A percentile compares a stretch with the other conserved stretches of the same genome.
These are phyloP conservation scores for Apiotrichum sp. DNA, from an alignment of 1,284 basidiomycete species.

Conservation along the genomic window DNA sequence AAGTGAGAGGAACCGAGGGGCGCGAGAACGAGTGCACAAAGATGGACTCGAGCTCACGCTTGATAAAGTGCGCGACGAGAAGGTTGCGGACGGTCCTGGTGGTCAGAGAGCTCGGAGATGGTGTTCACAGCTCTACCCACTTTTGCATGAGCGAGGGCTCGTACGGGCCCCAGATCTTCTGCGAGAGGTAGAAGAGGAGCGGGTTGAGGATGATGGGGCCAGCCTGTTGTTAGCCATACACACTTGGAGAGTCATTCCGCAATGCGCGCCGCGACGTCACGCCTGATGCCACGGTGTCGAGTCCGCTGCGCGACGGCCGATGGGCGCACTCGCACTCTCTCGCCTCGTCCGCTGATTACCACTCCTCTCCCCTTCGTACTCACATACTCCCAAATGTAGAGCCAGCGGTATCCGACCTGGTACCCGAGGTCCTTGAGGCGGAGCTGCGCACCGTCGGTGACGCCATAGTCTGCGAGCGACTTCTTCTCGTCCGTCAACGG, in stretches of 20 bases:
- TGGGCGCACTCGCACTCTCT: too few species aligned
- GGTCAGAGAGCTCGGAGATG: neutral
- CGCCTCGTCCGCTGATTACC: neutral
- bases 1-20: conserved; percentile 82
- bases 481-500: conserved; percentile 60
- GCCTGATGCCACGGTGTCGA: too few species aligned
- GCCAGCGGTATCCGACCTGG: conserved; percentile 77
- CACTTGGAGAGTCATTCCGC: too few species aligned
- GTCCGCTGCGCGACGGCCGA: too few species aligned
- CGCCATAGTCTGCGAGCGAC: conserved; percentile 56
- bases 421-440: conserved; percentile 78
- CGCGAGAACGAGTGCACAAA: conserved; percentile 94
- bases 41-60: conserved; percentile 88
- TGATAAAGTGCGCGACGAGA: conserved; percentile 79
- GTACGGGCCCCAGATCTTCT: conserved; percentile 33
- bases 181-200: conserved; percentile 65
- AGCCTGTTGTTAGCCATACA: conserved; percentile 50
- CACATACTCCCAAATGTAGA: conserved; percentile 88
- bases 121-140: conserved; percentile 18
- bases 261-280: too few species aligned
- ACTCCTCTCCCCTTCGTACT: conserved; percentile 39
- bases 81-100: conserved; percentile 71
- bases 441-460: conserved; percentile 57
- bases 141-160: conserved; percentile 34
- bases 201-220: conserved; percentile 92